Base-by-base conservation (phyloP, 176 grass and related monocot species). In the Otatea glauca region DNA sequence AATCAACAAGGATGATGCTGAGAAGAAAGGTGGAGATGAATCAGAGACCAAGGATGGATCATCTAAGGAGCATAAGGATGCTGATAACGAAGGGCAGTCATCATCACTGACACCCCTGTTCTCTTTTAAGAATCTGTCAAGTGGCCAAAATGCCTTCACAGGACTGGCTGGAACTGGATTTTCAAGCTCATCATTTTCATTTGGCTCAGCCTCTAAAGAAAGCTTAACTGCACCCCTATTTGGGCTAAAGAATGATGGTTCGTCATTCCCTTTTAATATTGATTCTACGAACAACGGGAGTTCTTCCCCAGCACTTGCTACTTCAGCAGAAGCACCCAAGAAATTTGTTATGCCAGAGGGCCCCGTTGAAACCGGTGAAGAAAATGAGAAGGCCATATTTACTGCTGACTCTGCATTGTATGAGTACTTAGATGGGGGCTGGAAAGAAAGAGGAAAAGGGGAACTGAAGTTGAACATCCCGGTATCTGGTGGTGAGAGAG, bases 391-490 rank as follows among this genome's bases (percentile, higher is more conserved):
- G 78, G 83, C 91, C 0, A 47, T 94, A 35, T 99, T 99, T 37
- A 88, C 78, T 68, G 91, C 88, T 53, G 97, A 96, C 83, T 92
- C 93, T 16, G 84, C 94, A 23, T 75, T 99, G 64, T 99, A 94
- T 34, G 97, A 99, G 80, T 99, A 92, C 81, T 74, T 99, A 2
- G 86, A 94, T 20, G 88, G 97, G 17, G 93, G 91, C 47, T 99
- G 97, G 97, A 99, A 99, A 69, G 97, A 99, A 87, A 94, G 93
- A 90, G 97, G 97, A 72, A 96, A 94, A 65, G 97, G 97, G 7
- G 97, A 99, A 81, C 78, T 99, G 54, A 99, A 92, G 79, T 45
- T 99, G 77, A 99, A 99, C 47, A 49, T 94, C 71, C 87, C 89
- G 23, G 77, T 89, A 45, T 81, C 89, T 65, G 82, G 85, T 34